Evolutionary conservation across 2,329 filamentous ascomycete genomes (phyloP), one percentile per base, ranked within the genome.

Genomic region (Aspergillus arachidicola): DNA sequence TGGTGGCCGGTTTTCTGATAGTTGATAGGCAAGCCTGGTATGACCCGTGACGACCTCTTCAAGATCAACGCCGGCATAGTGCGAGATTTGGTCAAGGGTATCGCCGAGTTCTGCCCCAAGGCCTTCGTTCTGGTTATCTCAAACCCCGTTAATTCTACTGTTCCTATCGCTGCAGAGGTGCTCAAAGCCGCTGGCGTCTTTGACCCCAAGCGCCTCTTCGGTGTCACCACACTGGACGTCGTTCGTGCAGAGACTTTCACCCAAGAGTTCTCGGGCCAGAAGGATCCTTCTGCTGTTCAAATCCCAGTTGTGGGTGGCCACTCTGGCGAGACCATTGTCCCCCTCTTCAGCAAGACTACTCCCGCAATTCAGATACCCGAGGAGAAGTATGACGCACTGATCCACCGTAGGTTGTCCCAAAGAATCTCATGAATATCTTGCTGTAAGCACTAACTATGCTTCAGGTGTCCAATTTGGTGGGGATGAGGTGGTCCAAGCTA

Each of bases 61-160:
- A 97, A 97, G 85, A 97, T 97, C 86, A 99, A 99, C 81, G 95
- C 95, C 65, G 92, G 94, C 74, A 99, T 99, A 77, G 95, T 99
- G 77, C 93, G 95, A 83, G 93, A 92, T 72, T 87, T 99, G 71
- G 90, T 96, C 73, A 91, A 96, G 85, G 89, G 91, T 59, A 88
- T 93, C 73, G 93, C 94, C 72, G 89, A 97, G 78, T 88, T 91
- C 76, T 90, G 89, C 78, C 95, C 95, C 78, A 96, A 97, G 80
- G 95, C 95, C 61, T 97, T 90, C 83, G 89, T 97, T 79, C 89
- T 98, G 69, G 89, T 99, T 84, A 99, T 99, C 82, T 98, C 94
- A 76, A 99, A 99, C 88, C 95, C 95, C 64, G 95, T 99, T 82
- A 99, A 99, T 90, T 97, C 93, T 59, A 99, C 95, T 62, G 95